Conservation (phyloP, 805 yeast species). For the Spathaspora gorwiae region DNA sequence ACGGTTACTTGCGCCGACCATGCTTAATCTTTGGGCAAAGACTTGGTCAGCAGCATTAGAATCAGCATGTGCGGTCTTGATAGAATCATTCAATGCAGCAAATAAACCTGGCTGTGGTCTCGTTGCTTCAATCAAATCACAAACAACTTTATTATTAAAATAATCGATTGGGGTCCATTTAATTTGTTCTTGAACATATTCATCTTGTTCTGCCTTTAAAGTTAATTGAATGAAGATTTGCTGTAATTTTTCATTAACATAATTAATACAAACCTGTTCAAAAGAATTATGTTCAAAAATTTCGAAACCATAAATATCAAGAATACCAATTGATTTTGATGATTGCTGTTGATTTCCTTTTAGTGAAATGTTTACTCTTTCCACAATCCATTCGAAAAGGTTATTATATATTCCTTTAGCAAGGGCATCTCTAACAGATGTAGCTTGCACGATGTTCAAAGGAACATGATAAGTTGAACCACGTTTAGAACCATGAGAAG, state of each 20-base stretch:
- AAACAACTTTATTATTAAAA: slow-evolving; percentile 92
- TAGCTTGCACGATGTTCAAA: slow-evolving; percentile 84
- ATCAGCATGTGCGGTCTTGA: slow-evolving; percentile 98
- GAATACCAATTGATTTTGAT: slow-evolving; percentile 78
- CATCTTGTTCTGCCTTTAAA: slow-evolving; percentile 95
- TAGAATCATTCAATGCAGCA: slow-evolving; percentile 94
- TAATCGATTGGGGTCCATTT: slow-evolving; percentile 97
- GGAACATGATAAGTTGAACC: slow-evolving; percentile 96
- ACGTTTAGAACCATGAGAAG: slow-evolving; percentile 81
- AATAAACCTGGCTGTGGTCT: slow-evolving; percentile 92
- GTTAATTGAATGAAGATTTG: slow-evolving; percentile 96
- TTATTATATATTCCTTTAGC: slow-evolving; percentile 93
- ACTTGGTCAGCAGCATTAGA: slow-evolving; percentile 95
- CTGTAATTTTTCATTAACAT: slow-evolving; percentile 92
- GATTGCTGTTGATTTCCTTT: slow-evolving; percentile 34
- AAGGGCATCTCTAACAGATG: slow-evolving; percentile 89
- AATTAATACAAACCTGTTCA: slow-evolving; percentile 92
- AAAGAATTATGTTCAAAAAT: slow-evolving; percentile 92
- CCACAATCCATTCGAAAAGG: slow-evolving; percentile 94
- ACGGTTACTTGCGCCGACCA: slow-evolving; percentile 70
- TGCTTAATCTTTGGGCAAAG: slow-evolving; percentile 83
- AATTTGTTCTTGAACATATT: slow-evolving; percentile 90
- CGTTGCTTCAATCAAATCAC: slow-evolving; percentile 89
- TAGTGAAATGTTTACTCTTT: slow-evolving; percentile 78
- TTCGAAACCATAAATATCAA: slow-evolving; percentile 95